Base-by-base conservation (phyloP, 2,329 filamentous ascomycete genomes). In the Cercospora berteroae region DNA sequence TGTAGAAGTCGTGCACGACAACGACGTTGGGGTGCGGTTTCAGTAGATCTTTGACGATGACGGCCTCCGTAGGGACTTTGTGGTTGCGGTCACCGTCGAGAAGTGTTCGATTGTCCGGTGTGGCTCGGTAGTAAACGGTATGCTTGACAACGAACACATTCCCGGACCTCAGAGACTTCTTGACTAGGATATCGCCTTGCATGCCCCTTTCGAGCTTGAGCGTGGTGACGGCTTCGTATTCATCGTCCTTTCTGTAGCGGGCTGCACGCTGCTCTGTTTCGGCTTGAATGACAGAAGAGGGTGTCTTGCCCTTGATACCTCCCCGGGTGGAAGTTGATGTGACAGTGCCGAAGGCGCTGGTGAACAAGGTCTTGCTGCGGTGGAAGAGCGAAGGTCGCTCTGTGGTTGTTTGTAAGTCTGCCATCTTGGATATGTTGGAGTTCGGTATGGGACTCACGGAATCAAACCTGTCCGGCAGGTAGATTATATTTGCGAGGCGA, bases 11-110 rank as follows among this genome's bases (percentile, higher is more conserved):
- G 20, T 61, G 33, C 13, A 62, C 16, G 13, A 25, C 16, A 13
- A 66, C 50, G 33, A 61, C 27, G n/a, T 61, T 57, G 13, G 16
- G 48, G 23, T 62, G 64, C 2, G 63, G 52, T n/a, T 39, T 50
- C 9, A 65, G 16, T 16, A 59, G 13, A 36, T 59, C 27, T 3
- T 48, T 44, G 5, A 36, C 23, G 27, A 59, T 59, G 23, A 59
- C 29, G 36, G 55, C 63, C 13, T 64, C 63, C 4, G 25, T 31
- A 5, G 63, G 63, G 39, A 48, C 12, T 20, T 64, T 59, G 63
- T n/a, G 59, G 12, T 44, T 31, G 44, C 60, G 60, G n/a, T 50
- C 10, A 23, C 60, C 39, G 12, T 63, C 60, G 13, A 20, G 18
- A 7, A 13, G 6, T 29, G 52, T 23, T 29, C 52, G 23, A 23